Percentiles rank a stretch among this genome's conserved stretches.
phyloP scores from a whole-genome alignment of 495 filamentous ascomycete species.

The Podospora sp. region DNA sequence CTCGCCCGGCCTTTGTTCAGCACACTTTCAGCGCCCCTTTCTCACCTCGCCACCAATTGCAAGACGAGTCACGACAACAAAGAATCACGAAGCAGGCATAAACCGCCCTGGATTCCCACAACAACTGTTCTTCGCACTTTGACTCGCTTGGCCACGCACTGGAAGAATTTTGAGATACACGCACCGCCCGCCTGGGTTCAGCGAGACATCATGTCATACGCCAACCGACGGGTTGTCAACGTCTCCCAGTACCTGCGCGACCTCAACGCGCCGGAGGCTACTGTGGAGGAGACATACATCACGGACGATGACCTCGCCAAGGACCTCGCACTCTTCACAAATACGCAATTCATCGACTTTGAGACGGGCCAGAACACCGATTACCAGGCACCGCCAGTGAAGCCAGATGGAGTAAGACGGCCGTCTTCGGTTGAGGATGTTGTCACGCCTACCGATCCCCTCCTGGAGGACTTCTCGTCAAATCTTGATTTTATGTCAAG shows the following conservation, averaged over 20 bases:
- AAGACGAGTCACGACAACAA: conserved; percentile 6
- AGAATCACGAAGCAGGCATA: not conserved
- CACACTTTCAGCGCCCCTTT: conserved; percentile 1
- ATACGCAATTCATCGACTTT: conserved; percentile 91
- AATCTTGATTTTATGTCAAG: conserved; percentile 37
- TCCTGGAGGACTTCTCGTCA: conserved; percentile 43
- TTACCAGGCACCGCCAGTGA: conserved; percentile 41
- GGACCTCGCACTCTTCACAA: conserved; percentile 88
- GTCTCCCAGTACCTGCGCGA: conserved; percentile 87
- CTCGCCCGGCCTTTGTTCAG: conserved; percentile 6
- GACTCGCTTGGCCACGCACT: not conserved
- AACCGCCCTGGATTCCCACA: not conserved
- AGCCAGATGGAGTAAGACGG: conserved; percentile 37
- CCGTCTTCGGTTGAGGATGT: conserved; percentile 40
- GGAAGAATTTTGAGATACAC: not conserved
- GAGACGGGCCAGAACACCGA: conserved; percentile 55
- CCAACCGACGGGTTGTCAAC: conserved; percentile 72
- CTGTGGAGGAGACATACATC: conserved; percentile 59
- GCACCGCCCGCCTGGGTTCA: not conserved
- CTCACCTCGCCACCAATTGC: not conserved
- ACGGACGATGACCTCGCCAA: conserved; percentile 60
- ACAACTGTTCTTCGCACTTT: not conserved
- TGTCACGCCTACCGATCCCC: conserved; percentile 34
- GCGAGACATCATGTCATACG: conserved; percentile 63
- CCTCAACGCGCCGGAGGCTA: conserved; percentile 75